A percentile compares a stretch with the other conserved stretches of the same genome.
phyloP scores from a whole-genome alignment of 2,329 filamentous ascomycete genomes.

The Pestalotiopsis sp. region DNA sequence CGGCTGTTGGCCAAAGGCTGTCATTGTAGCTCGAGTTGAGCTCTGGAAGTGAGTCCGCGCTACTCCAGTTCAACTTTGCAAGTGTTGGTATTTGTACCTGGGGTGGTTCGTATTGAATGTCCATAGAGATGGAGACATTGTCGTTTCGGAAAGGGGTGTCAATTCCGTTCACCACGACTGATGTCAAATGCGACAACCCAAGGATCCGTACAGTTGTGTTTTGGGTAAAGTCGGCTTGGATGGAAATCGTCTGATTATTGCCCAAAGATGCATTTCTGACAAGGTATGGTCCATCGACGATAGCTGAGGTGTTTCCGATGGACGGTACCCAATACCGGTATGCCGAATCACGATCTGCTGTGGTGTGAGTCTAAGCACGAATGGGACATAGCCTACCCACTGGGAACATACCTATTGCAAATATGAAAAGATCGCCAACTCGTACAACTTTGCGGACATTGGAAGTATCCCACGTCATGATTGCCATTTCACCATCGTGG shows the following conservation, averaged over 20 bases:
- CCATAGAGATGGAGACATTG: not conserved
- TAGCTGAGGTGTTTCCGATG: not conserved
- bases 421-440: not conserved
- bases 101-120: not conserved
- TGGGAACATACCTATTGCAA: not conserved
- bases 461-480: not conserved
- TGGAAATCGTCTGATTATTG: not conserved
- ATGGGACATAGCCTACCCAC: too few relatives aligned
- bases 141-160: not conserved
- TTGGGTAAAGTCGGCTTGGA: slow-evolving; percentile 5
- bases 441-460: not conserved
- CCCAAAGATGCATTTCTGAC: not conserved
- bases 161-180: not conserved
- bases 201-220: not conserved
- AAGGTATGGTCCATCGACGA: not conserved
- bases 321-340: not conserved
- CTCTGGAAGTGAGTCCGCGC: slow-evolving; percentile 5
- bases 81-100: not conserved
- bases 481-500: not conserved
- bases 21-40: not conserved
- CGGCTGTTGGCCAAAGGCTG: not conserved
- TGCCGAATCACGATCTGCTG: slow-evolving; percentile 1
- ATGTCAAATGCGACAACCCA: not conserved
- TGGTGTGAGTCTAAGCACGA: not conserved
- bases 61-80: not conserved